These are phyloP conservation scores for Tephrocybe sp. DNA, from an alignment of 768 basidiomycete species.

Conservation along the genomic window DNA sequence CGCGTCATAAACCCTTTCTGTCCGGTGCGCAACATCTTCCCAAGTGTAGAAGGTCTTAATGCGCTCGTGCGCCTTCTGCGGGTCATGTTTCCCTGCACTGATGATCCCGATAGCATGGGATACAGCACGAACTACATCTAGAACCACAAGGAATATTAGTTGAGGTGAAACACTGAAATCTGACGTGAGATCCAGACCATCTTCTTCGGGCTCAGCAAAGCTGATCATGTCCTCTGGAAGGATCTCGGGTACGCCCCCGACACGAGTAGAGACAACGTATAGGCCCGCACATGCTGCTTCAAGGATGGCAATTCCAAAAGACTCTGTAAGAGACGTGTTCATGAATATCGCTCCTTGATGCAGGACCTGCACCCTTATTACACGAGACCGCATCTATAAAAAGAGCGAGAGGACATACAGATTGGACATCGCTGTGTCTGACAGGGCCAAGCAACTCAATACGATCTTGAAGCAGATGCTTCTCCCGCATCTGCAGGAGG, in stretches of 20 bases:
- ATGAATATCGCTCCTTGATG: constrained; percentile 86
- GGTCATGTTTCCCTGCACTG: constrained; percentile 67
- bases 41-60: constrained; percentile 88
- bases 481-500: constrained; percentile 93
- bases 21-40: constrained; percentile 75
- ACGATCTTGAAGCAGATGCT: constrained; percentile 83
- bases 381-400: not conserved
- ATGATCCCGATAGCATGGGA: constrained; percentile 78
- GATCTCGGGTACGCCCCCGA: constrained; percentile 95
- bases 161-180: not conserved
- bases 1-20: constrained; percentile 78
- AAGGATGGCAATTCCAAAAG: constrained; percentile 96
- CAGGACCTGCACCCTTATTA: constrained; percentile 58
- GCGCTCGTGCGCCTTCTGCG: constrained; percentile 70
- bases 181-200: constrained; percentile 54
- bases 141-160: not conserved
- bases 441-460: constrained; percentile 89
- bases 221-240: constrained; percentile 94
- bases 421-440: constrained; percentile 77
- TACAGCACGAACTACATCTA: constrained; percentile 86
- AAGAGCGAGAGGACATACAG: constrained; percentile 47
- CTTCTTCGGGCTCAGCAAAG: constrained; percentile 91
- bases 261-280: constrained; percentile 91
- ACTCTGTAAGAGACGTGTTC: constrained; percentile 94
- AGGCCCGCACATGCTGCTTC: constrained; percentile 95